A percentile compares a stretch with the other conserved stretches of the same genome.
These are phyloP conservation scores for Termitomyces sp. DNA, from an alignment of 768 basidiomycete genomes.

Conservation along the genomic window DNA sequence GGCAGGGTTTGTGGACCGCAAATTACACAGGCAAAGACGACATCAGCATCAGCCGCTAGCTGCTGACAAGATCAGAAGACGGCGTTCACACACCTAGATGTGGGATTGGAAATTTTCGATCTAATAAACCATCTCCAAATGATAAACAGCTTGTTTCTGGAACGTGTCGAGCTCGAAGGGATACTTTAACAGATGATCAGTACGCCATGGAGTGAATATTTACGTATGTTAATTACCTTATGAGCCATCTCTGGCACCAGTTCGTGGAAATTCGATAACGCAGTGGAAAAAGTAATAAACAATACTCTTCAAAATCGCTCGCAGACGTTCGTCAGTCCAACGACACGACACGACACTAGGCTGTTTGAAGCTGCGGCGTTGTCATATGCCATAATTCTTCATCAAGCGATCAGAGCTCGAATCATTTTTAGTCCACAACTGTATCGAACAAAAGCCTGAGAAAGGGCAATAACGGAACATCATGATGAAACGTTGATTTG, in stretches of 20 bases:
- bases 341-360: no score
- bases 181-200: constrained; percentile 48
- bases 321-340: no score
- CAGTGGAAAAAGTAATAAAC: constrained; percentile 31
- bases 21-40: constrained; percentile 39
- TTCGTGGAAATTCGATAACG: constrained; percentile 83
- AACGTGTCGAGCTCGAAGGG: constrained; percentile 99
- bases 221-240: constrained; percentile 44
- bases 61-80: constrained; percentile 29
- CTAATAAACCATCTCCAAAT: constrained; percentile 70
- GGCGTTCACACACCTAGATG: constrained; percentile 22
- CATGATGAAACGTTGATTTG: constrained; percentile 9
- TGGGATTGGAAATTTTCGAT: no score
- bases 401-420: no score
- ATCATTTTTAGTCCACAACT: not conserved
- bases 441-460: not conserved
- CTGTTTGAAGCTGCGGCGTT: no score
- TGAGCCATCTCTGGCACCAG: constrained; percentile 97
- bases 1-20: not conserved
- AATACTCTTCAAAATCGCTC: no score
- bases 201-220: not conserved
- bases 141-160: constrained; percentile 98
- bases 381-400: no score
- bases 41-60: constrained; percentile 38
- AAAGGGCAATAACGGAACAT: constrained; percentile 1